These are phyloP conservation scores for Trichoderma gamsii DNA, from an alignment of 495 filamentous ascomycete genomes.

Conservation along the genomic window DNA sequence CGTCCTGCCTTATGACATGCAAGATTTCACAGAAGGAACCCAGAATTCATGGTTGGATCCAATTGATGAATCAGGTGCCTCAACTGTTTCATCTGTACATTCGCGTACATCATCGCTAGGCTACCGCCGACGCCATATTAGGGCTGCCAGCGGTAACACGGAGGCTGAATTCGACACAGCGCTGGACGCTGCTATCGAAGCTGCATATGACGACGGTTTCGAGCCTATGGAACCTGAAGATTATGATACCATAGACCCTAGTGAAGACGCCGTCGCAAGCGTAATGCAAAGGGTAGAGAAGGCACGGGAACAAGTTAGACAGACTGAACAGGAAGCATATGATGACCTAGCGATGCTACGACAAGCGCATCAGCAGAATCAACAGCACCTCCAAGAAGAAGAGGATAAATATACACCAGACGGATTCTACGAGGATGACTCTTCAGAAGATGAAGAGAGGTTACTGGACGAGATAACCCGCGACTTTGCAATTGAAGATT, in stretches of 20 bases:
- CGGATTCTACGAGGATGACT: conserved; percentile 56
- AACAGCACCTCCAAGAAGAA: conserved; percentile 32
- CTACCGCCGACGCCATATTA: conserved; percentile 59
- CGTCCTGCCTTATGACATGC: background rate
- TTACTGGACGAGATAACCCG: conserved; percentile 88
- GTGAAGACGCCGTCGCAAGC: conserved; percentile 47
- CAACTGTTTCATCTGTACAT: conserved; percentile 72
- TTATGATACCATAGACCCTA: conserved; percentile 41
- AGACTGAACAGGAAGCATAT: conserved; percentile 71
- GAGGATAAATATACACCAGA: conserved; percentile 34
- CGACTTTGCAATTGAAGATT: conserved; percentile 82
- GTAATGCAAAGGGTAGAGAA: conserved; percentile 66
- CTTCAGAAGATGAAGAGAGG: conserved; percentile 86
- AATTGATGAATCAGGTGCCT: conserved; percentile 89
- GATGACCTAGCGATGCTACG: conserved; percentile 50
- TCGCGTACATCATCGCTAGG: conserved; percentile 68
- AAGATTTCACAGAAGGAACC: conserved; percentile 10
- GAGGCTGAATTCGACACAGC: conserved; percentile 94
- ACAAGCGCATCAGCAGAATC: conserved; percentile 28
- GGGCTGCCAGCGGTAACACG: conserved; percentile 63
- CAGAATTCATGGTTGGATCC: conserved; percentile 81
- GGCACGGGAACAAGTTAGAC: conserved; percentile 70
- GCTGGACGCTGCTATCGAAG: conserved; percentile 90
- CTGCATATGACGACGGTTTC: conserved; percentile 89
- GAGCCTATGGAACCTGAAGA: conserved; percentile 60